Base-by-base conservation (phyloP, 1,284 basidiomycete genomes). In the Sanghuangporus baumii region DNA sequence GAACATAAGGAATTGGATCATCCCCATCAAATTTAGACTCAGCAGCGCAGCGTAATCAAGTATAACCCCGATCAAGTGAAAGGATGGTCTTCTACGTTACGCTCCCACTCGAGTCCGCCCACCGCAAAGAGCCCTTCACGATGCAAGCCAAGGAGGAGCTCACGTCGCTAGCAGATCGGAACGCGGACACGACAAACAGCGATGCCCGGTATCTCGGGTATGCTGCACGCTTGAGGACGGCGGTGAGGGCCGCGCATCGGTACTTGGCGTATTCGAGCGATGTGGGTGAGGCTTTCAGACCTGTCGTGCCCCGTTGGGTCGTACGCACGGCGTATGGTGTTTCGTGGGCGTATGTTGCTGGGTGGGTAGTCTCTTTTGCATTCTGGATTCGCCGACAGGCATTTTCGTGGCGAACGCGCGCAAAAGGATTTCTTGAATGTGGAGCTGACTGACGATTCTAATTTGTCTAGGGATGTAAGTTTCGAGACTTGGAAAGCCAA, bases 401-500 rank as follows among this genome's bases (percentile, higher is more conserved):
- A 12, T 18, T 14, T 2, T 26, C 40, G 40, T 12, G 40, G 7
- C 40, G 40, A 41, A 11, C 12, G 12, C 40, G n/a, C 7, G 40
- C 40, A n/a, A 41, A 41, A 5, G 2, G 26, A 31, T 16, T 46
- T 46, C 43, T 7, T 36, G 5, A 36, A 31, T 57, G 36, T 59
- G 51, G 23, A 18, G 16, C 31, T 23, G 14, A 20, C n/a, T 55
- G 14, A 8, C 12, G 23, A 7, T 23, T 16, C 20, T 38, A 12
- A 31, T 20, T 71, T 79, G 37, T 72, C 72, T 69, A 93, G 91
- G 56, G 95, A 97, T 71, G 93, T 96, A 46, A 81, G 84, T n/a
- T 96, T 94, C 74, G 94, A 96, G 71, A 87, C 93, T 3, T 97
- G 94, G 78, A 95, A 95, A 72, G 86, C 91, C 1, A 83, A 88